Evolutionary conservation across 2,329 filamentous ascomycete species (phyloP), one percentile per base, ranked within the genome.

Genomic region (Colletotrichum noveboracense): DNA sequence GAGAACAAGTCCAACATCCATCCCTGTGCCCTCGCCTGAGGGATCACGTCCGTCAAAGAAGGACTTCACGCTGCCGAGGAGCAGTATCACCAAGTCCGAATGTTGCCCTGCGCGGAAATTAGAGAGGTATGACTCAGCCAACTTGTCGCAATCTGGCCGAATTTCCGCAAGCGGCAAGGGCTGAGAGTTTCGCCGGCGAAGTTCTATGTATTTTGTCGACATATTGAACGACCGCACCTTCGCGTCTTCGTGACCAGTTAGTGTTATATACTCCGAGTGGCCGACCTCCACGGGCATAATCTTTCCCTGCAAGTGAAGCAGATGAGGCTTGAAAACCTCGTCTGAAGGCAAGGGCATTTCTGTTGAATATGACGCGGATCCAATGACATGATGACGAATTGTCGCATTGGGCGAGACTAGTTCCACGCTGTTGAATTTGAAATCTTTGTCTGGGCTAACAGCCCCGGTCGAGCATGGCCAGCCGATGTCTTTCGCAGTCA

Each of bases 61-160:
- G 38, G 38, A 0, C 18, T 12, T 48, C 18, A 48, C 38, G 38
- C n/a, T 52, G 43, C 43, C 43, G 43, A 52, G 43, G 43, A 52
- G n/a, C 2, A 52, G n/a, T 1, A 52, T 2, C 43, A 21, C n/a
- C 43, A 52, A 0, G 43, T 24, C 43, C 10, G 5, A 21, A 21
- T 52, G 43, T 4, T 52, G n/a, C n/a, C 2, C 2, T 52, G n/a
- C 1, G n/a, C 6, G n/a, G 3, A 0, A 3, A 13, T 13, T 1
- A 52, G n/a, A 24, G 10, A 21, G 10, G 43, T 21, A 52, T 7
- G 1, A 24, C 6, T 52, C 43, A 52, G n/a, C 43, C 43, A 21
- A 21, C n/a, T 0, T 24, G 43, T 52, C 10, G 43, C n/a, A 21
- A 52, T 52, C 43, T 52, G 43, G 43, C 2, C 43, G 43, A 4